phyloP scores from a whole-genome alignment of 306 rosid species.

The Rosa multiflora region DNA sequence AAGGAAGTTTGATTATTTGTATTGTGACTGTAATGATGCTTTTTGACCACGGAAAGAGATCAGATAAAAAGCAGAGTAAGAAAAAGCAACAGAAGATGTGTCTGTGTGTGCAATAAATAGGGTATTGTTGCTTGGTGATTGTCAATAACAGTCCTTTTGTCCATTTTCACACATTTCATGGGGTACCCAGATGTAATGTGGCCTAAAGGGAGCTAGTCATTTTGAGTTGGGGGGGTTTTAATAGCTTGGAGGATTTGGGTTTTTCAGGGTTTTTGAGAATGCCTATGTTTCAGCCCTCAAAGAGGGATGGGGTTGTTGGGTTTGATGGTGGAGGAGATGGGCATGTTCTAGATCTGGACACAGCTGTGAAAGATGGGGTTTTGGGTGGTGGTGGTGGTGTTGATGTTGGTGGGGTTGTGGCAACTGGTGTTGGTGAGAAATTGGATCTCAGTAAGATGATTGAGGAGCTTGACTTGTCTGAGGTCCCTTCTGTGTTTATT shows the following conservation, averaged over 20 bases:
- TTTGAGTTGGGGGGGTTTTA: conserved; percentile 20
- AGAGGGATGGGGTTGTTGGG: conserved; percentile 48
- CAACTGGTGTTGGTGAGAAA: conserved; percentile 46
- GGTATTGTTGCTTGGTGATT: conserved; percentile 26
- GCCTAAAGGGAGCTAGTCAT: conserved; percentile 33
- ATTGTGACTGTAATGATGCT: conserved; percentile 49
- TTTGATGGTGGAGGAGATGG: conserved; percentile 68
- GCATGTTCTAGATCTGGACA: conserved; percentile 75
- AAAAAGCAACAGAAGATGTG: conserved; percentile 10
- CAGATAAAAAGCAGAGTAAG: conserved; percentile 30
- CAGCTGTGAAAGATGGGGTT: conserved; percentile 75
- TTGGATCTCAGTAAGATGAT: conserved; percentile 79
- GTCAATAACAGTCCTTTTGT: conserved; percentile 17
- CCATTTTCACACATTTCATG: conserved; percentile 24
- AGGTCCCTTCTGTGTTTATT: conserved; percentile 68
- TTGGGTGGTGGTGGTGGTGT: conserved; percentile 39
- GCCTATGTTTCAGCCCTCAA: conserved; percentile 73
- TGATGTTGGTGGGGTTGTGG: conserved; percentile 42
- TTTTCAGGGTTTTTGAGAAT: conserved; percentile 35
- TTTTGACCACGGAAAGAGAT: conserved; percentile 61
- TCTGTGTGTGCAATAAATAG: conserved; percentile 30
- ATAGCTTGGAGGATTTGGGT: conserved; percentile 15
- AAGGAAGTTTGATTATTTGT: conserved; percentile 38
- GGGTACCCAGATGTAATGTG: conserved; percentile 39
- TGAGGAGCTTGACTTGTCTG: conserved; percentile 63